These are phyloP conservation scores for Pyrrhoderma noxium DNA, from an alignment of 1,284 basidiomycete species.

Conservation along the genomic window DNA sequence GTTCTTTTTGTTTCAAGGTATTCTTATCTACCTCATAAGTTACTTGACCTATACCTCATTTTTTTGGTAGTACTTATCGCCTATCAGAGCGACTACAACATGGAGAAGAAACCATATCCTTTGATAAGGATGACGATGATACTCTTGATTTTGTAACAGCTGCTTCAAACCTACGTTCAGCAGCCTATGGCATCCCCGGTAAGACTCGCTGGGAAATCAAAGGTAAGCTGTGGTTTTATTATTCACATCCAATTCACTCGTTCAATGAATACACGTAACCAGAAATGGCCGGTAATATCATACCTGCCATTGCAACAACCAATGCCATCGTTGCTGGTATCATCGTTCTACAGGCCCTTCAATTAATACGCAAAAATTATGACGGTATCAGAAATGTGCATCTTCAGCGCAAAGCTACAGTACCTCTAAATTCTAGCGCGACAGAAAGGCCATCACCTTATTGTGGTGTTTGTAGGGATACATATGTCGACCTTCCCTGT, in stretches of 20 bases:
- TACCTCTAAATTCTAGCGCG: slow-evolving; percentile 63
- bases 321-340: slow-evolving; percentile 96
- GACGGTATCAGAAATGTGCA: slow-evolving; percentile 59
- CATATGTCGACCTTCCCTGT: slow-evolving; percentile 70
- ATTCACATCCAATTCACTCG: background rate
- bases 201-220: slow-evolving; percentile 98
- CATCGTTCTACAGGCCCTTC: slow-evolving; percentile 87
- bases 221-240: slow-evolving; percentile 39
- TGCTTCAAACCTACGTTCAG: slow-evolving; percentile 86
- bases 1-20: slow-evolving; percentile 79
- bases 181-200: slow-evolving; percentile 80
- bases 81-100: slow-evolving; percentile 68
- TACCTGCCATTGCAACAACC: slow-evolving; percentile 97
- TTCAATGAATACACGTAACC: too few species aligned
- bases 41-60: too few species aligned
- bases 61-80: slow-evolving; percentile 57
- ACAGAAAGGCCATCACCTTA: slow-evolving; percentile 59
- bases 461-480: slow-evolving; percentile 85
- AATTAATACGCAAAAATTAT: slow-evolving; percentile 66
- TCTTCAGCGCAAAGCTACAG: slow-evolving; percentile 65
- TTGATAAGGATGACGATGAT: slow-evolving; percentile 98
- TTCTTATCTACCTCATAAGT: background rate
- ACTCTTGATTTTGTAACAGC: slow-evolving; percentile 95
- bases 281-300: slow-evolving; percentile 99
- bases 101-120: slow-evolving; percentile 75